Conservation (phyloP, 2,329 filamentous ascomycete genomes). For the Penicillium italicum region DNA sequence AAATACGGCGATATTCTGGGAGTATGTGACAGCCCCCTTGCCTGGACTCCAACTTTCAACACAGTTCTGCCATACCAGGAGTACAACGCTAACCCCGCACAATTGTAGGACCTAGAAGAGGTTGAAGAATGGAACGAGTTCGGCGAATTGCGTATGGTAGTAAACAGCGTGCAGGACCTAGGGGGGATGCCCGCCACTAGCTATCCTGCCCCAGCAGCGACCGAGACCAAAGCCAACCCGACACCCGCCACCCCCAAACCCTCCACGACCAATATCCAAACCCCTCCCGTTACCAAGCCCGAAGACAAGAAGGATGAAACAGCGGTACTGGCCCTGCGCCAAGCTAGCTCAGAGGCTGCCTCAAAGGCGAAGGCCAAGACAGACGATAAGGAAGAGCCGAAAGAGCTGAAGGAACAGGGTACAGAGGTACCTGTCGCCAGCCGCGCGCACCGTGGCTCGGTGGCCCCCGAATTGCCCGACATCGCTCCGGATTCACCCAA, state of each 20-base stretch:
- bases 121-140: conserved; percentile 99
- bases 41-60: not conserved
- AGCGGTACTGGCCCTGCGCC: conserved; percentile 41
- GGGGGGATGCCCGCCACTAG: conserved; percentile 33
- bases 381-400: conserved; percentile 17
- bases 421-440: conserved; percentile 7
- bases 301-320: conserved; percentile 37
- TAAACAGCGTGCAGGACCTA: conserved; percentile 49
- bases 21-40: conserved; percentile 53
- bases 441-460: conserved; percentile 28
- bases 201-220: conserved; percentile 20
- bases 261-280: conserved; percentile 42
- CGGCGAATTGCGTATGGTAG: conserved; percentile 84
- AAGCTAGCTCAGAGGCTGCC: conserved; percentile 43
- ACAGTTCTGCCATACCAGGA: not conserved
- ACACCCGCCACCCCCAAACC: conserved; percentile 27
- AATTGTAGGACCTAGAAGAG: conserved; percentile 75
- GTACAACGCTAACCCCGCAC: not conserved
- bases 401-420: conserved; percentile 14
- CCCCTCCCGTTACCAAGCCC: conserved; percentile 32
- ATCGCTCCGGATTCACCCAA: conserved; percentile 18
- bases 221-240: conserved; percentile 25
- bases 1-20: conserved; percentile 82
- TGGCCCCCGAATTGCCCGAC: conserved; percentile 31
- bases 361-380: conserved; percentile 34